Base-by-base conservation (phyloP, 2,329 filamentous ascomycete species). In the Pseudogymnoascus sp. region DNA sequence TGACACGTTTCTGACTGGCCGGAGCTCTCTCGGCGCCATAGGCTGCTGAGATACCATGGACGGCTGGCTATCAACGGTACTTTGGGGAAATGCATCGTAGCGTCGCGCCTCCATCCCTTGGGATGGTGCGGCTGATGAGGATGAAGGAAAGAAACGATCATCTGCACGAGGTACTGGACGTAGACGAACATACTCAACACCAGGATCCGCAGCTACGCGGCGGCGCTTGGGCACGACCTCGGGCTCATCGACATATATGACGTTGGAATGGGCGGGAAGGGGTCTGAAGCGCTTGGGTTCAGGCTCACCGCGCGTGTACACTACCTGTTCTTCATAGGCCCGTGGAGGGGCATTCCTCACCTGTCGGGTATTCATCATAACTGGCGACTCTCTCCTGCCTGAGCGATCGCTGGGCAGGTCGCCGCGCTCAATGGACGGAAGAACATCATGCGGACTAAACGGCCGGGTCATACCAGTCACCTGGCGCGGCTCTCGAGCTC, bases 241-340 rank as follows among this genome's bases (percentile, higher is more conserved):
- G 21, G n/a, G 35, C 21, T 60, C 58, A 5, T 50, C 37, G 36
- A 50, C 13, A 26, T 60, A 60, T 21, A 60, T 60, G 36, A 60
- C 40, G 33, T 60, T 60, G 10, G 58, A 60, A 21, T 50, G 41
- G 7, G 35, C 26, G 36, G 33, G 33, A 13, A 40, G 58, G 36
- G 37, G 35, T 26, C 33, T 24, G 33, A 31, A 40, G 33, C 26
- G 58, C 37, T 60, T 41, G n/a, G 58, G 58, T 24, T 50, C 36
- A 29, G 35, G 33, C 26, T 60, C 58, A 40, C 36, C 58, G 35
- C 40, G 58, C 21, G 33, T 24, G 40, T 60, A 41, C 58, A 60
- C 10, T 39, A 50, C 58, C 33, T 37, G 58, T 31, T 41, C 33
- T 26, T 60, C 36, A 13, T 37, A 21, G 13, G 21, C 58, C 33